A percentile compares a stretch with the other conserved stretches of the same genome.
These are phyloP conservation scores for Calcarisporium arbuscula DNA, from an alignment of 2,329 filamentous ascomycete species.

Conservation along the genomic window DNA sequence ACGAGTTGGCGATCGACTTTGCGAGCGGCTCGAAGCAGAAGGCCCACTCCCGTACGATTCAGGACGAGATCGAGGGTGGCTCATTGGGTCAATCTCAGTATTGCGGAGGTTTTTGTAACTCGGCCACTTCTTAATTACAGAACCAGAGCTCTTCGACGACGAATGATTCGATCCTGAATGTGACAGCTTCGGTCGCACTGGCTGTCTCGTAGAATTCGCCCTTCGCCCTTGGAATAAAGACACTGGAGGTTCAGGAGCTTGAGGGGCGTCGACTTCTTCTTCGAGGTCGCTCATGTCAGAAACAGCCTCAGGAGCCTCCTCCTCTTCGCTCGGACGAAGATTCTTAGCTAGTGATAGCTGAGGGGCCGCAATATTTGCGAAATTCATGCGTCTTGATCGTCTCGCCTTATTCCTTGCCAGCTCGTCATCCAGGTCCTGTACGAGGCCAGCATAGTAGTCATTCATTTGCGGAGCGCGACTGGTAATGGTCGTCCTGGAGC, in stretches of 20 bases:
- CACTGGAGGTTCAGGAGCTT: constrained; percentile 13
- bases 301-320: constrained; percentile 24
- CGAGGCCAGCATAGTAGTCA: constrained; percentile 37
- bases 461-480: constrained; percentile 20
- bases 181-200: constrained; percentile 21
- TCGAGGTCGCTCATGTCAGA: constrained; percentile 51
- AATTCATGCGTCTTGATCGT: constrained; percentile 11
- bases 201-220: constrained; percentile 13
- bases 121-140: no score
- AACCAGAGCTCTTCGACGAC: not conserved
- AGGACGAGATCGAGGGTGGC: no score
- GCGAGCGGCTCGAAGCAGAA: no score
- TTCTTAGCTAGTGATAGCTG: not conserved
- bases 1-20: not conserved
- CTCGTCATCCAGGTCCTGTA: constrained; percentile 35
- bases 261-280: constrained; percentile 28
- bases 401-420: constrained; percentile 23
- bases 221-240: constrained; percentile 18
- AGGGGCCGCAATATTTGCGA: constrained; percentile 15
- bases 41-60: no score
- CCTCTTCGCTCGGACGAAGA: constrained; percentile 4
- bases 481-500: constrained; percentile 17
- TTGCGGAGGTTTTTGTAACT: no score
- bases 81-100: no score
- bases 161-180: constrained; percentile 13